Evolutionary conservation across 2,329 filamentous ascomycete species (phyloP).

Genomic region (Canariomyces notabilis): DNA sequence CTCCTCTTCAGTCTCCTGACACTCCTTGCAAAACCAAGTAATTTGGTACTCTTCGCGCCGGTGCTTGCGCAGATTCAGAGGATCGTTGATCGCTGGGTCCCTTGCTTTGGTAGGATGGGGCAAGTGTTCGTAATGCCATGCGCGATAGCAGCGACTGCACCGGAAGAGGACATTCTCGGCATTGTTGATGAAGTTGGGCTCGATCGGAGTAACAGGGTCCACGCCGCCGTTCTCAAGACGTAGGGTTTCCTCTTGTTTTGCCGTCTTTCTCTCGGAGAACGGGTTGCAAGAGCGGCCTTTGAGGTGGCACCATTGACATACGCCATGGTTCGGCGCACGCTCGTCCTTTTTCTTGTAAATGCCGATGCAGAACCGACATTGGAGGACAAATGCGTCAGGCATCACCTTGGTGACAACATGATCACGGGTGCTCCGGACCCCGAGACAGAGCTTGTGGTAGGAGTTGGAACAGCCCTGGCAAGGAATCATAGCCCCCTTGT

Average conservation of each 20-base stretch:
- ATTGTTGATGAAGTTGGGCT: conserved; percentile 66
- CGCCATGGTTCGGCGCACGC: conserved; percentile 62
- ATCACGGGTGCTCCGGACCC: conserved; percentile 66
- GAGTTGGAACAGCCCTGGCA: conserved; percentile 87
- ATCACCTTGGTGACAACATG: conserved; percentile 85
- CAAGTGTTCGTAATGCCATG: conserved; percentile 81
- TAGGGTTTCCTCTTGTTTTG: conserved; percentile 77
- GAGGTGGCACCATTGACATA: conserved; percentile 65
- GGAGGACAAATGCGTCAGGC: conserved; percentile 73
- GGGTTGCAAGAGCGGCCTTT: conserved; percentile 65
- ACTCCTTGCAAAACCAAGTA: conserved; percentile 78
- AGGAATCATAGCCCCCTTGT: conserved; percentile 67
- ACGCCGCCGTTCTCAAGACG: conserved; percentile 72
- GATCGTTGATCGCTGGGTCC: conserved; percentile 34
- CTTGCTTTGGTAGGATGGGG: conserved; percentile 42
- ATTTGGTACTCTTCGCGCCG: conserved; percentile 67
- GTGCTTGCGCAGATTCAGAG: conserved; percentile 50
- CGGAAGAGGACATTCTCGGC: conserved; percentile 73
- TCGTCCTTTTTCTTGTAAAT: conserved; percentile 62
- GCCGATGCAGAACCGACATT: conserved; percentile 82
- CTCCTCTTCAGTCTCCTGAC: conserved; percentile 50
- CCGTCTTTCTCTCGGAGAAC: conserved; percentile 67
- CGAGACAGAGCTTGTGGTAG: conserved; percentile 81
- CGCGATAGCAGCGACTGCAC: conserved; percentile 70
- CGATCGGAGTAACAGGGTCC: conserved; percentile 67